These are phyloP conservation scores for Monsonia emarginata DNA, from an alignment of 441 rosid genomes.

Conservation along the genomic window DNA sequence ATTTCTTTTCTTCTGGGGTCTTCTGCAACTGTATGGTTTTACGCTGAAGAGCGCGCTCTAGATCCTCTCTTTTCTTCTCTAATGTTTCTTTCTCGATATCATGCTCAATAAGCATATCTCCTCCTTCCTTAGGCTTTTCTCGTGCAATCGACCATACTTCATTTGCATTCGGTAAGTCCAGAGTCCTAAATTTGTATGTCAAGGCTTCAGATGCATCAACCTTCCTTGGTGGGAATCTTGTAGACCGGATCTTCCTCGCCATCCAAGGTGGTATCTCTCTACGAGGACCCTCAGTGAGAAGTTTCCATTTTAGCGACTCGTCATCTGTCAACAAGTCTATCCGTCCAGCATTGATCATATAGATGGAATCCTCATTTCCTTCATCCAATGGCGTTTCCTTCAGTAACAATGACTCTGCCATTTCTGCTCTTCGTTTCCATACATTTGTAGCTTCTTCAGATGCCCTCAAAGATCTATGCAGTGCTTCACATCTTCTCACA, in stretches of 20 bases:
- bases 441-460: slow-evolving; percentile 31
- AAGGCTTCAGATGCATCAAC: slow-evolving; percentile 26
- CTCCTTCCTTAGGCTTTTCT: slow-evolving; percentile 39
- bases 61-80: slow-evolving; percentile 36
- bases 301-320: slow-evolving; percentile 42
- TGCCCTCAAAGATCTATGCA: slow-evolving; percentile 34
- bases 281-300: slow-evolving; percentile 42
- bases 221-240: slow-evolving; percentile 40
- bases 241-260: slow-evolving; percentile 35
- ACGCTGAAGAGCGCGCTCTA: slow-evolving; percentile 26
- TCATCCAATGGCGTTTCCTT: slow-evolving; percentile 18
- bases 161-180: slow-evolving; percentile 34
- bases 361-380: slow-evolving; percentile 27
- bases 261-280: slow-evolving; percentile 41
- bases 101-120: slow-evolving; percentile 34
- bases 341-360: slow-evolving; percentile 34
- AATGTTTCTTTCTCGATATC: slow-evolving; percentile 38
- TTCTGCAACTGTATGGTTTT: slow-evolving; percentile 30
- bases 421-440: slow-evolving; percentile 41
- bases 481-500: slow-evolving; percentile 31
- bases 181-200: slow-evolving; percentile 19
- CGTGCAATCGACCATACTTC: slow-evolving; percentile 45
- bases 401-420: slow-evolving; percentile 29
- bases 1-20: slow-evolving; percentile 28
- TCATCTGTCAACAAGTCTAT: slow-evolving; percentile 39